Conservation (phyloP, 1,284 basidiomycete genomes). For the Grifola frondosa region DNA sequence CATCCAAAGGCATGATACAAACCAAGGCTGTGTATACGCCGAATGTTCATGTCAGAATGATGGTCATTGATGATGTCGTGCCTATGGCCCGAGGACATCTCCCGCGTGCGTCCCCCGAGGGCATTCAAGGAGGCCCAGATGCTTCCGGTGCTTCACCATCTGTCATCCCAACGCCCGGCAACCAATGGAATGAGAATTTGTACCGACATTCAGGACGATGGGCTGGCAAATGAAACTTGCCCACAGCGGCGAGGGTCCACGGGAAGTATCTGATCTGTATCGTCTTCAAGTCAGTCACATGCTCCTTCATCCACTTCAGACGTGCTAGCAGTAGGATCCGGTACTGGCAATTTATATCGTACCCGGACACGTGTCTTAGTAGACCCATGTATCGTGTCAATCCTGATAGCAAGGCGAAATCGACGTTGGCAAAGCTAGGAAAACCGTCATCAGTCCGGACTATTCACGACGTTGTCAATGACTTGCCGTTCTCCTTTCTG, state of each 20-base stretch:
- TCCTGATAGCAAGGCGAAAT: constrained; percentile 6
- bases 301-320: neutral
- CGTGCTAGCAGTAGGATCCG: neutral
- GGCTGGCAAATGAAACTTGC: constrained; percentile 22
- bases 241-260: constrained; percentile 5
- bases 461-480: neutral
- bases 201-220: constrained; percentile 18
- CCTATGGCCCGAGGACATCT: constrained; percentile 21
- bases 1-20: no score
- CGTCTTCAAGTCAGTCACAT: neutral
- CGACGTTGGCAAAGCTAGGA: constrained; percentile 1
- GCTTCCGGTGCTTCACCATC: constrained; percentile 22
- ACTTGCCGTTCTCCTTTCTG: constrained; percentile 1
- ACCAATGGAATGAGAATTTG: constrained; percentile 18
- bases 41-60: constrained; percentile 1
- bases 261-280: neutral
- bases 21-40: neutral
- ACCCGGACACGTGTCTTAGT: neutral
- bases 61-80: constrained; percentile 24
- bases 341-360: constrained; percentile 18
- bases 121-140: constrained; percentile 17
- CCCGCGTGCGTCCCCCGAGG: constrained; percentile 14
- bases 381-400: constrained; percentile 5
- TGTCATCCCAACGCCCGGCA: constrained; percentile 12
- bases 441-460: neutral